Conservation (phyloP, 1,139 yeast genomes). For the Candida albicans region DNA sequence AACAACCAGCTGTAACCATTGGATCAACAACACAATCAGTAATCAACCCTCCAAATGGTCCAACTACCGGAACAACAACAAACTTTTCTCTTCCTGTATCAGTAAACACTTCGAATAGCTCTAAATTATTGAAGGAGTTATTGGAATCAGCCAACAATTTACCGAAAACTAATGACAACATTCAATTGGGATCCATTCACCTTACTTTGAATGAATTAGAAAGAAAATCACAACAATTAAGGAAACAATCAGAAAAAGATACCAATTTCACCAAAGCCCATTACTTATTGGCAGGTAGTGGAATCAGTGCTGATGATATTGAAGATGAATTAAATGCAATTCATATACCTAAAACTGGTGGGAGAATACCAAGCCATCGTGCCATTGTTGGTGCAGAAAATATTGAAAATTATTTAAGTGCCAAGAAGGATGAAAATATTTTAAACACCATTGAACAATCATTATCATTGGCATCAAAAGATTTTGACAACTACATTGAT, state of each 20-base stretch:
- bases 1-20: slow-evolving; percentile 6
- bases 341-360: slow-evolving; percentile 20
- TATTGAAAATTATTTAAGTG: slow-evolving; percentile 58
- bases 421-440: slow-evolving; percentile 80
- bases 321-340: slow-evolving; percentile 59
- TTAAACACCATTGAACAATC: slow-evolving; percentile 83
- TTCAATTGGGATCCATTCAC: slow-evolving; percentile 71
- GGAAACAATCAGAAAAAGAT: slow-evolving; percentile 44
- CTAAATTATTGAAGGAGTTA: slow-evolving; percentile 53
- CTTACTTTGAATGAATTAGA: slow-evolving; percentile 77
- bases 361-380: slow-evolving; percentile 1
- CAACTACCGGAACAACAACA: slow-evolving; percentile 7
- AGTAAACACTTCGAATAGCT: slow-evolving; percentile 11
- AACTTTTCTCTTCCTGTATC: slow-evolving; percentile 11
- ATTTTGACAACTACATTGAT: slow-evolving; percentile 76
- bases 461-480: slow-evolving; percentile 70
- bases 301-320: slow-evolving; percentile 84
- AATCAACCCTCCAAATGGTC: slow-evolving; percentile 9
- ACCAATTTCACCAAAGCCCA: slow-evolving; percentile 80
- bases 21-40: slow-evolving; percentile 10
- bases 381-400: slow-evolving; percentile 14
- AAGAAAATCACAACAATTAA: slow-evolving; percentile 62
- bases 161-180: slow-evolving; percentile 53
- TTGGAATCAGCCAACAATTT: slow-evolving; percentile 69
- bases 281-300: slow-evolving; percentile 85